Evolutionary conservation across 306 rosid species (phyloP), one percentile per base, ranked within the genome.

Genomic region (Psophocarpus tetragonolobus): DNA sequence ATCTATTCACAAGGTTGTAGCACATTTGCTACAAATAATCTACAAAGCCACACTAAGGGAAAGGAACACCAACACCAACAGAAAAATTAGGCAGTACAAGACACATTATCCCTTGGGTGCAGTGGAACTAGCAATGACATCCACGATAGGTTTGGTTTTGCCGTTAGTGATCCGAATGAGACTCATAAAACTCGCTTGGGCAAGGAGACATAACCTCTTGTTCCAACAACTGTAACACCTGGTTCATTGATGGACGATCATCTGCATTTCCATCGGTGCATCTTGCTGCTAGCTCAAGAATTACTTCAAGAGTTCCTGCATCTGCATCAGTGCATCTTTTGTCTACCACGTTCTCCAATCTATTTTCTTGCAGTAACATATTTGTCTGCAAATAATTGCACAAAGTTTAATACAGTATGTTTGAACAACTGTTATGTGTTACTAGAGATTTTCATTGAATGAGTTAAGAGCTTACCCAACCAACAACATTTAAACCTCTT

Each of bases 401-500:
- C 12, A 51, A 73, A 62, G 24, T 12, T 83, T 14, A 66, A 26
- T 29, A 4, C 30, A 30, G 45, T 30, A 29, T 38, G 47, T 44
- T 45, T 12, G 12, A 1, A 27, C 27, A 62, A 54, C 17, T 0
- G 21, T 27, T n/a, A 2, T 7, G 15, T 5, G 47, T 10, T 23
- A 11, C 21, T 41, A 13, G 17, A 18, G n/a, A 53, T 53, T 10
- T 39, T 42, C 2, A 10, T 20, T 70, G 48, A 51, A 18, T 10
- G n/a, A 57, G 14, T 57, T n/a, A n/a, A 62, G 20, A 74, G 54
- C 96, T 86, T 87, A 96, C 99, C 99, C 99, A 96, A 64, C 99
- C 98, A 84, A 96, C 99, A 64, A 92, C 91, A 76, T 90, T 96
- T 73, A 93, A 83, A 66, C 99, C 99, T 80, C 90, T 80, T 82